Base-by-base conservation (phyloP, 768 basidiomycete genomes). In the Leccinum disarticulatum region DNA sequence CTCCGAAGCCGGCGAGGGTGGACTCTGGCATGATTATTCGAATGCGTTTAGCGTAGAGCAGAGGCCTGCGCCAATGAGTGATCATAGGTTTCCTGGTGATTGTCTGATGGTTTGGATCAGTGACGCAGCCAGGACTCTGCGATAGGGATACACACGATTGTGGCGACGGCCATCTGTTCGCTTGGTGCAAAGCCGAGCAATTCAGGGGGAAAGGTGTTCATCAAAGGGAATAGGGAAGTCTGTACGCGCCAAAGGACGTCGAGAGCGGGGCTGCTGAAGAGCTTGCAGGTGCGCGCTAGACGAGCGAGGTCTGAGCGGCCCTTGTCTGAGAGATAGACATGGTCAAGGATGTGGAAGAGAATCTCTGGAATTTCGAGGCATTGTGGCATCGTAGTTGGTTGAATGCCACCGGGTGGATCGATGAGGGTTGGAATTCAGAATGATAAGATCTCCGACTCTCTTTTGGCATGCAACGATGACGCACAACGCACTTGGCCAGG, bases 181-280 rank as follows among this genome's bases (percentile, higher is more conserved):
- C 51, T 61, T 7, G 58, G 58, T 11, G 59, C 65, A 33, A 67
- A 60, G 22, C 55, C 50, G 57, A 68, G 62, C 22, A 64, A 8
- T 2, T 60, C 68, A 17, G 30, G 62, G 8, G 67, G 68, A 50
- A 68, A 67, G 8, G 55, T 60, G 59, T 54, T 55, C 0, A 66
- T 3, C 46, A 68, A 30, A 1, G 68, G 67, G 1, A 69, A 9
- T 2, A 68, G 19, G 19, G 65, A 70, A 1, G 57, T 59, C 57
- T 68, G 67, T 0, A 61, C 51, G 25, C 63, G 59, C 68, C 67
- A 70, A 3, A 68, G 60, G 4, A 69, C 55, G n/a, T 64, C 65
- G 15, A 69, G 67, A 4, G 67, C 67, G 8, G 62, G 60, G 3
- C 47, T 57, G 30, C 43, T 64, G 64, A 69, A 61, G 0, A 50